phyloP scores from a whole-genome alignment of 2,329 filamentous ascomycete genomes.

The Scytalidium lignicola region DNA sequence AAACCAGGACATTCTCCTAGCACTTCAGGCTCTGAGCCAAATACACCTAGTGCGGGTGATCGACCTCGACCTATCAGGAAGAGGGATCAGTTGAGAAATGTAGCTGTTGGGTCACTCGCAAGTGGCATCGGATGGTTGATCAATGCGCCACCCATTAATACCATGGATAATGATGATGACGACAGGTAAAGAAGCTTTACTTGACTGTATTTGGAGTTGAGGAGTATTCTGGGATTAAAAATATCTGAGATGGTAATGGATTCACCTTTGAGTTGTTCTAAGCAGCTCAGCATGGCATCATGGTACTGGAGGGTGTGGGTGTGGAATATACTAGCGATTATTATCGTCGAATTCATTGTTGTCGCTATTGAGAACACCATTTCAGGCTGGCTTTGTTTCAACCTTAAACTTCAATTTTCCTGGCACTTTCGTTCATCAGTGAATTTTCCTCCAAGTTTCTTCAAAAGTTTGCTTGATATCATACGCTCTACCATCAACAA shows the following conservation, averaged over 20 bases:
- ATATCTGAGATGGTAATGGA: neutral
- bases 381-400: no score
- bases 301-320: neutral
- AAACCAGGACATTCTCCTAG: neutral
- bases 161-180: neutral
- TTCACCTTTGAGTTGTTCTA: no score
- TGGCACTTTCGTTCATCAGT: no score
- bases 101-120: conserved; percentile 61
- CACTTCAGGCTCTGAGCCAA: neutral
- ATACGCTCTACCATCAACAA: no score
- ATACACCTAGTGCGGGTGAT: neutral
- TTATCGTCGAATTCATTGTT: no score
- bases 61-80: conserved; percentile 46
- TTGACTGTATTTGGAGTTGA: neutral
- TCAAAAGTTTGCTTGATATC: no score
- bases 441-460: no score
- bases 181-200: neutral
- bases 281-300: neutral
- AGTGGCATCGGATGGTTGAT: conserved; percentile 65
- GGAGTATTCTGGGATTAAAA: neutral
- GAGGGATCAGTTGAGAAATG: conserved; percentile 65
- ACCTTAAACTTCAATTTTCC: no score
- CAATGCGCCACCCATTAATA: conserved; percentile 42
- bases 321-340: no score
- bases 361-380: no score